Percentiles rank a stretch among this genome's conserved stretches.
These are phyloP conservation scores for Penicillium concentricum DNA, from an alignment of 2,329 filamentous ascomycete species.

Conservation along the genomic window DNA sequence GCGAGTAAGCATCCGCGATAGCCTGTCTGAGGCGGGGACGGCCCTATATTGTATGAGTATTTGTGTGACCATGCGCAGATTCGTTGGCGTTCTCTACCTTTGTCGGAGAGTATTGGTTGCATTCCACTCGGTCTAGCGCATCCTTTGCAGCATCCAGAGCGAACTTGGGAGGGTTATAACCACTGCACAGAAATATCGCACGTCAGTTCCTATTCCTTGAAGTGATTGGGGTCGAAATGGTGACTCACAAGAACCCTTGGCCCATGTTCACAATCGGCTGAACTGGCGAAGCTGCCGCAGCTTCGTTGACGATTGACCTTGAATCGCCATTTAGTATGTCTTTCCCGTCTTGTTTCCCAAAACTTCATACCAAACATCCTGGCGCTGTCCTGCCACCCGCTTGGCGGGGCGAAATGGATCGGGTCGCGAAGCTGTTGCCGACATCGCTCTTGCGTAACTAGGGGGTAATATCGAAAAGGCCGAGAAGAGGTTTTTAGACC, in stretches of 20 bases:
- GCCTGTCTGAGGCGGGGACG: constrained; percentile 89
- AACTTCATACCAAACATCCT: constrained; percentile 49
- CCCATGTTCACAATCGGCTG: constrained; percentile 70
- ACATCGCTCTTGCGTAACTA: constrained; percentile 37
- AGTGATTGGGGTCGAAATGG: not conserved
- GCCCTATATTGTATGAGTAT: constrained; percentile 51
- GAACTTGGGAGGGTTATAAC: constrained; percentile 91
- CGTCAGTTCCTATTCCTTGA: not conserved
- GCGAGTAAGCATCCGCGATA: constrained; percentile 87
- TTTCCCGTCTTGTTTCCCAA: not conserved
- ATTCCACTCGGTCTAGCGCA: constrained; percentile 86
- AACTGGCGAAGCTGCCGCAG: constrained; percentile 61
- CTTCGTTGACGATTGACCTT: constrained; percentile 68
- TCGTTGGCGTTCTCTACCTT: constrained; percentile 51
- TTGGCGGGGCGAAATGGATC: constrained; percentile 48
- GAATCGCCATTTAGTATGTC: constrained; percentile 12
- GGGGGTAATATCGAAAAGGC: constrained; percentile 15
- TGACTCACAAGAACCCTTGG: constrained; percentile 58
- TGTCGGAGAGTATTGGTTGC: constrained; percentile 97
- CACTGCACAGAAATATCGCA: constrained; percentile 40
- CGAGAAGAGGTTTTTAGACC: not conserved
- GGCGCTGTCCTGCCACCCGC: constrained; percentile 50
- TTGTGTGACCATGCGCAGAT: not conserved
- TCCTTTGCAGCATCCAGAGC: constrained; percentile 88
- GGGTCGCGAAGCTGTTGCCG: constrained; percentile 36